Evolutionary conservation across 768 basidiomycete genomes (phyloP), one percentile per base, ranked within the genome.

Genomic region (Panellus pusillus): DNA sequence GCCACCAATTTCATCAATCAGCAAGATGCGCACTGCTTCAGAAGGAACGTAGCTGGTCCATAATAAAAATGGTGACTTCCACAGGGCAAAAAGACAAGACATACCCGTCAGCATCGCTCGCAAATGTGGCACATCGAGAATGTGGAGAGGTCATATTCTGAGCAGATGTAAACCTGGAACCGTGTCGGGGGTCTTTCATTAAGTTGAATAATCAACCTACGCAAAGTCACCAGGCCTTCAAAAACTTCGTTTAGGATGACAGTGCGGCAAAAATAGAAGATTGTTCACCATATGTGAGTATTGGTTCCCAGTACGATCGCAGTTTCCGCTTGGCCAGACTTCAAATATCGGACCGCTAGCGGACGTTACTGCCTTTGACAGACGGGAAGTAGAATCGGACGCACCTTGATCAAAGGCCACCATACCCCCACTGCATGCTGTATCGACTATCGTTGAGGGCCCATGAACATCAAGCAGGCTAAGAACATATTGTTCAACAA

Each of bases 381-480:
- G 15, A 35, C n/a, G 32, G 11, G 2, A 35, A 14, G 32, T 14
- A 35, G 9, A 14, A 35, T 2, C 32, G 14, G 32, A 35, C 54
- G 24, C 27, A 70, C 71, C 71, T 50, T 69, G 65, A 48, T 72
- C 66, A 28, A 72, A 61, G 2, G 66, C 69, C 32, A 72, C 67
- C 46, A 72, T 53, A 6, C 71, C 68, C 6, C 69, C 65, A 43
- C 69, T 69, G 54, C 71, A 72, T 4, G 70, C 71, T 13, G 70
- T 72, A 37, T 71, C 70, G n/a, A 70, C 57, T 12, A 69, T 66
- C 13, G 69, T 49, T 7, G 71, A 72, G 7, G 71, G 71, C 14
- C 71, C 71, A 45, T 71, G 69, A 12, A 71, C 60, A 44, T 72
- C 71, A 18, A 72, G 62, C 9, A 71, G 50, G 46, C 71, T 72